Conservation (phyloP, 306 rosid species). For the Cicer yamashitae region DNA sequence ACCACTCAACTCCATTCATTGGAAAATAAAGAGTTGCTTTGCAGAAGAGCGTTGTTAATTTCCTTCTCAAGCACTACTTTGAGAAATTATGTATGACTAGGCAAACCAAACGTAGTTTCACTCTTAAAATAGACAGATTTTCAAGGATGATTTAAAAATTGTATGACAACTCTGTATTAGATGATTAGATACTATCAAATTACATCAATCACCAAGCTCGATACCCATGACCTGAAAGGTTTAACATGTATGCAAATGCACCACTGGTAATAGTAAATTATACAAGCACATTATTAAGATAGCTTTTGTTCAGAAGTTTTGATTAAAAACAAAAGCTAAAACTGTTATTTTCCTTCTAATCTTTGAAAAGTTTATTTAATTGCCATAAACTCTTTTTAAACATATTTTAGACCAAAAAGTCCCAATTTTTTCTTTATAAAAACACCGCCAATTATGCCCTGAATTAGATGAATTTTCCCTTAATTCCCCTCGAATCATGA, state of each 20-base stretch:
- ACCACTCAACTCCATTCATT: not conserved
- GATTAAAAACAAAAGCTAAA: not conserved
- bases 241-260: not conserved
- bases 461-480: no score
- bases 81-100: not conserved
- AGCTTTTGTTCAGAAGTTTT: not conserved
- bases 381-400: not conserved
- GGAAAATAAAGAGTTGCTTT: conserved; percentile 7
- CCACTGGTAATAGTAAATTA: not conserved
- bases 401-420: not conserved
- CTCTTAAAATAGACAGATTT: not conserved
- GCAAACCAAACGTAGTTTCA: conserved; percentile 5
- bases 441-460: not conserved
- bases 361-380: not conserved
- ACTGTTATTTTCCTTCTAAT: not conserved
- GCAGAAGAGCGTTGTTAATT: not conserved
- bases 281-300: not conserved
- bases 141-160: not conserved
- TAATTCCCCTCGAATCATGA: not conserved
- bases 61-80: not conserved
- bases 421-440: no score
- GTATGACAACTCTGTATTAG: not conserved
- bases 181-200: not conserved
- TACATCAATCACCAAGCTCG: not conserved
- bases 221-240: not conserved